Percentiles rank a stretch among this genome's conserved stretches.
phyloP scores from a whole-genome alignment of 2,329 filamentous ascomycete species.

The Purpureocillium takamizusanense region DNA sequence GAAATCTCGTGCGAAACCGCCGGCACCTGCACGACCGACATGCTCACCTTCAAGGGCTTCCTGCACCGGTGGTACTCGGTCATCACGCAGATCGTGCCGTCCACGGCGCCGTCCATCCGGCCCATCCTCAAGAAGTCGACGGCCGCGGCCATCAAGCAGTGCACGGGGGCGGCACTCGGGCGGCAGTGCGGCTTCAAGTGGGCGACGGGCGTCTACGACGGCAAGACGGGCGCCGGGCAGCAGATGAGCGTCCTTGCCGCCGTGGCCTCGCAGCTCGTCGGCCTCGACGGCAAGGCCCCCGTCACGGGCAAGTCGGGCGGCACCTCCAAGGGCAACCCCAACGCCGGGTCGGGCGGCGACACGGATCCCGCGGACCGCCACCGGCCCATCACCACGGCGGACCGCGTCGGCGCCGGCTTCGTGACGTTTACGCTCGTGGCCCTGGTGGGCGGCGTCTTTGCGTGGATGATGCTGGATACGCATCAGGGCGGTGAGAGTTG shows the following conservation, averaged over 20 bases:
- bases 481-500: too few species aligned
- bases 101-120: conserved; percentile 36
- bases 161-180: conserved; percentile 37
- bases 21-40: conserved; percentile 53
- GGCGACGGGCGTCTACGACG: conserved; percentile 39
- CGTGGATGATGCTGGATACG: conserved; percentile 31
- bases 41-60: conserved; percentile 54
- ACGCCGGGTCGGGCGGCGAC: conserved; percentile 27
- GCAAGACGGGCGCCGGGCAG: conserved; percentile 46
- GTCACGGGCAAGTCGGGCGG: conserved; percentile 39
- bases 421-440: conserved; percentile 34
- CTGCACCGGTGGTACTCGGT: conserved; percentile 46
- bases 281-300: conserved; percentile 26
- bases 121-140: conserved; percentile 42
- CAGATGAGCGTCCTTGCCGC: conserved; percentile 49
- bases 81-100: conserved; percentile 43
- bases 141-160: conserved; percentile 41
- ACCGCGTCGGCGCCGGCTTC: conserved; percentile 36
- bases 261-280: conserved; percentile 42
- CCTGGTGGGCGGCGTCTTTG: conserved; percentile 27
- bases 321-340: conserved; percentile 33
- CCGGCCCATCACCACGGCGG: conserved; percentile 27
- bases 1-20: conserved; percentile 56
- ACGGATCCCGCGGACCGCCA: conserved; percentile 18
- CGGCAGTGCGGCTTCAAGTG: conserved; percentile 46